Evolutionary conservation across 2,329 filamentous ascomycete species (phyloP).

Genomic region (Penicillium sp.): DNA sequence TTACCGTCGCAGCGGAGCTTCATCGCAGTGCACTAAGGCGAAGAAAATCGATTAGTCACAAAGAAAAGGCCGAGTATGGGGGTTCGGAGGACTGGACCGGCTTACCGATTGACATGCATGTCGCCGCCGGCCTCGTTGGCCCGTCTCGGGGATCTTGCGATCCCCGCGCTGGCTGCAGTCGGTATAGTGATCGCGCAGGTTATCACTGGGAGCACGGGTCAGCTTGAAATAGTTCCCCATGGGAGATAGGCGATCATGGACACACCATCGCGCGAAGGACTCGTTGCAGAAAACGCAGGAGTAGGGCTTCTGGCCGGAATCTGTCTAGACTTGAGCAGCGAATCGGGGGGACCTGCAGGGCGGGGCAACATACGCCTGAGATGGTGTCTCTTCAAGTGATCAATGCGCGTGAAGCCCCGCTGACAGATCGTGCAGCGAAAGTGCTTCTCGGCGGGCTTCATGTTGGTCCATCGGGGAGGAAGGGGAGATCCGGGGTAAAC

Average conservation of each 20-base stretch:
- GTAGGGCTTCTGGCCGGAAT: slow-evolving; percentile 52
- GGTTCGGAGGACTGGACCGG: slow-evolving; percentile 3
- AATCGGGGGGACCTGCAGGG: slow-evolving; percentile 7
- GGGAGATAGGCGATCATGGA: slow-evolving; percentile 5
- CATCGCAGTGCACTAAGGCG: slow-evolving; percentile 48
- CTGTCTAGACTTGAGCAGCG: slow-evolving; percentile 31
- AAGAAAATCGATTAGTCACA: not conserved
- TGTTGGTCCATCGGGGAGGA: slow-evolving; percentile 35
- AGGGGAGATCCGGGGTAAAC: slow-evolving; percentile 27
- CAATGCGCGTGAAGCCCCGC: slow-evolving; percentile 50
- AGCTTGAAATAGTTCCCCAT: slow-evolving; percentile 1
- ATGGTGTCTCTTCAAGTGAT: slow-evolving; percentile 52
- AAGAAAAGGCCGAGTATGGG: not conserved
- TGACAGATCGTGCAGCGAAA: slow-evolving; percentile 49
- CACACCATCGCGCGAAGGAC: slow-evolving; percentile 49
- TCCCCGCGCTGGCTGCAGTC: slow-evolving; percentile 47
- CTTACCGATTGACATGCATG: slow-evolving; percentile 52
- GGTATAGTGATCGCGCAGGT: slow-evolving; percentile 50
- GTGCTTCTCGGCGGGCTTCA: slow-evolving; percentile 45
- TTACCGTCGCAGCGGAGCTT: slow-evolving; percentile 51
- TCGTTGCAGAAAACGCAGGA: slow-evolving; percentile 50
- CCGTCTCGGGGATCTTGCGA: slow-evolving; percentile 48
- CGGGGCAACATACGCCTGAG: slow-evolving; percentile 44
- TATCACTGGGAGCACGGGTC: slow-evolving; percentile 41
- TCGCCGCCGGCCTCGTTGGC: slow-evolving; percentile 48